Base-by-base conservation (phyloP, 768 basidiomycete species). In the Coprinellus micaceus region DNA sequence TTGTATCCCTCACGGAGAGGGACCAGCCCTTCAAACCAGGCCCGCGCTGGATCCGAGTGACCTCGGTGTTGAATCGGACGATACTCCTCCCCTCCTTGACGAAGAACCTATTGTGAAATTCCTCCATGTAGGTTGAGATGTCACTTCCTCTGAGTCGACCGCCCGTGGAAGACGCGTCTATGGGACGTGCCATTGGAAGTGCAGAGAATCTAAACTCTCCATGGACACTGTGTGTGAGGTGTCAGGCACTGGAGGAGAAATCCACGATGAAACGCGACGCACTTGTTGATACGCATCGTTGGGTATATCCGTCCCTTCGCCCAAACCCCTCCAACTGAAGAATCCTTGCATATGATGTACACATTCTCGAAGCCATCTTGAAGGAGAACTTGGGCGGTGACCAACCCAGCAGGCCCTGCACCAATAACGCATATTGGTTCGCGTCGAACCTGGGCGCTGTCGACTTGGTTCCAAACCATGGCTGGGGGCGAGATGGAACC, bases 201-300 rank as follows among this genome's bases (percentile, higher is more conserved):
- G 79, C 61, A 5, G 85, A 85, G 67, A 87, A 86, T 11, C 74
- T 63, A 58, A 78, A 85, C 60, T 88, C 83, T 2, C 84, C 85
- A 61, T 85, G 78, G 1, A 88, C 83, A 61, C 86, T 87, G 52
- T 28, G 25, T n/a, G 13, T 17, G 4, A 17, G 11, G 9, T 24
- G 47, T 17, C 29, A 15, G 28, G 1, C 41, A 33, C 45, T n/a
- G 15, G 11, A 24, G 36, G 12, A 30, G 29, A 45, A 21, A 15
- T 37, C 24, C 45, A 17, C 40, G 4, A 7, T 15, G 37, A 12
- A 17, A 21, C 19, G 12, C 13, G 17, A 67, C 80, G 40, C 60
- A 85, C 85, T 82, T 88, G 69, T 88, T 88, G 17, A 84, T 73
- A 1, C 69, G 64, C 4, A 87, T 66, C 3, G 79, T 80, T 1